Evolutionary conservation across 768 basidiomycete species (phyloP), one percentile per base, ranked within the genome.

Genomic region (Coprinellus micaceus): DNA sequence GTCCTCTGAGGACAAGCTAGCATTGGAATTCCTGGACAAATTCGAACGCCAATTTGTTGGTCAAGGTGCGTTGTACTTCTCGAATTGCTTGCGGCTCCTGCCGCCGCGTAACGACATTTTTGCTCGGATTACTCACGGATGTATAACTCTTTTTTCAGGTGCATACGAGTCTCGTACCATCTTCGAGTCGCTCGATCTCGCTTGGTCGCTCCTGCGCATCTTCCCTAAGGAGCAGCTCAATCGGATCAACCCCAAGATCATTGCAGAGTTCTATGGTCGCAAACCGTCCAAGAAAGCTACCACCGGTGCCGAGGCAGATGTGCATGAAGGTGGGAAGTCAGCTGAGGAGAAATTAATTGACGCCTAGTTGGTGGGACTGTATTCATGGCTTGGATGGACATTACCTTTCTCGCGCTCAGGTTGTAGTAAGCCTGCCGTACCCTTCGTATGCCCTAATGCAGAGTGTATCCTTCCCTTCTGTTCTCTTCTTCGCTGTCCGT

Each of bases 221-320:
- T 99, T 98, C 91, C 97, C 97, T 58, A 94, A 95, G 74, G 96
- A 98, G 75, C 91, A 94, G 72, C 82, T 98, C 62, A 98, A 98
- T 78, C 91, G 95, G 66, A 95, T 98, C 79, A 94, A 86, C 69
- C 94, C 94, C 66, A 93, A 93, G 85, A 95, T 97, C 68, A 88
- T 97, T 66, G 83, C 82, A 59, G 94, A 97, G 74, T 97, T 89
- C 71, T 97, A 97, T 66, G 88, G 82, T 44, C 88, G 94, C 66
- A 94, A 95, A 76, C 70, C 83, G 37, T 80, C 77, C 50, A 87
- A 82, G 79, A 87, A 82, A 76, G 67, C 75, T 57, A 52, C 81
- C 54, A 73, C 77, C 69, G 80, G 76, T 59, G 79, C 71, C 64
- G 77, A 72, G 43, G 74, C 69, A 57, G 77, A 81, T 62, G 78